Conservation (phyloP, 2,329 filamentous ascomycete genomes). For the Talaromyces marneffei region DNA sequence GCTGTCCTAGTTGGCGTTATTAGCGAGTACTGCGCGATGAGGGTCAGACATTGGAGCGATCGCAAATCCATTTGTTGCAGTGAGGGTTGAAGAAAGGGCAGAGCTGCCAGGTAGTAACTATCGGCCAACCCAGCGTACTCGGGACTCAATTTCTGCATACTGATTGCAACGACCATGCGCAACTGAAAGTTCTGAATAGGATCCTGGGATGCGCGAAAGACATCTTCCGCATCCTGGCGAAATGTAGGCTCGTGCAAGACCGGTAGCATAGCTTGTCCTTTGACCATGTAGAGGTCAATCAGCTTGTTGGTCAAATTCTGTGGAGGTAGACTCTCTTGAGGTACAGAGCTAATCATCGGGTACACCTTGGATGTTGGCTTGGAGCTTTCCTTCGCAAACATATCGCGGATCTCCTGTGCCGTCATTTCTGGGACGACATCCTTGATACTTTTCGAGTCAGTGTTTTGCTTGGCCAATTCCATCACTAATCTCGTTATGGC, state of each 20-base stretch:
- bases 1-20: constrained; percentile 87
- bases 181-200: constrained; percentile 82
- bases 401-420: constrained; percentile 61
- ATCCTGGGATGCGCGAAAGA: constrained; percentile 69
- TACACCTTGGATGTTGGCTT: constrained; percentile 74
- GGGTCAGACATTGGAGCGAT: constrained; percentile 79
- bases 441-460: constrained; percentile 82
- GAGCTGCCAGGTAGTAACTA: constrained; percentile 86
- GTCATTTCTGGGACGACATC: constrained; percentile 78
- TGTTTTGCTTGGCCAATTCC: constrained; percentile 92
- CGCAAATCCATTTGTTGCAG: constrained; percentile 83
- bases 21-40: constrained; percentile 87
- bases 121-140: constrained; percentile 91
- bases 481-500: constrained; percentile 92
- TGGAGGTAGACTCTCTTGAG: constrained; percentile 69
- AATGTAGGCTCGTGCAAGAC: constrained; percentile 80
- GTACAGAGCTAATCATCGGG: constrained; percentile 78
- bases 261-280: constrained; percentile 83
- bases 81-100: constrained; percentile 75
- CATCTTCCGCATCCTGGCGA: constrained; percentile 67
- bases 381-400: constrained; percentile 59
- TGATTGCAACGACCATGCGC: constrained; percentile 89
- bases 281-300: constrained; percentile 77
- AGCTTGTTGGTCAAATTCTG: constrained; percentile 69
- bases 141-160: constrained; percentile 82